Conservation (phyloP, 2,329 filamentous ascomycete species). For the Calycina marina region DNA sequence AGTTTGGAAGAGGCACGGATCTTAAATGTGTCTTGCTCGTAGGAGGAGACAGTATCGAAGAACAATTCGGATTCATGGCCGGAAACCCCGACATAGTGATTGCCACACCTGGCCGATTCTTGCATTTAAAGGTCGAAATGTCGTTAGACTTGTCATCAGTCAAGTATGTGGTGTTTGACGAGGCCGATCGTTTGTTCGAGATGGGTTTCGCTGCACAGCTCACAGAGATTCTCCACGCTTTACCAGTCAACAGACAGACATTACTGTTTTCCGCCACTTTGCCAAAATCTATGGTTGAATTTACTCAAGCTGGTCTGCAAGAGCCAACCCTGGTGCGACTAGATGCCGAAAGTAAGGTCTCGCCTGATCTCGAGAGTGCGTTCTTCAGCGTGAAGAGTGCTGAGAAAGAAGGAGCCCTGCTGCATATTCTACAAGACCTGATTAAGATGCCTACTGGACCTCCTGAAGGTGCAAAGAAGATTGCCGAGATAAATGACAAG, state of each 20-base stretch:
- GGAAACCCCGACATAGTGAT: constrained; percentile 95
- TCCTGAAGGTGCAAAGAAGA: constrained; percentile 33
- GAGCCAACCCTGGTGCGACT: constrained; percentile 82
- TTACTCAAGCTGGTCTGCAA: constrained; percentile 82
- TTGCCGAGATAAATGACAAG: constrained; percentile 31
- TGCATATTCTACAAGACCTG: constrained; percentile 80
- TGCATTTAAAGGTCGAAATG: constrained; percentile 98
- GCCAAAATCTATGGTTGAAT: constrained; percentile 88
- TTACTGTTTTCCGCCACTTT: constrained; percentile 90
- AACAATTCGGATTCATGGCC: constrained; percentile 87
- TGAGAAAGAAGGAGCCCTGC: constrained; percentile 84
- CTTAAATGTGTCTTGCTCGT: constrained; percentile 81
- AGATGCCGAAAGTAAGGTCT: constrained; percentile 91
- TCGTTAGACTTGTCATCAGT: constrained; percentile 78
- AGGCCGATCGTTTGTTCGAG: constrained; percentile 92
- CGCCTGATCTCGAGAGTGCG: constrained; percentile 84
- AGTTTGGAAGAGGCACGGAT: constrained; percentile 80
- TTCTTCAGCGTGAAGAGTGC: constrained; percentile 88
- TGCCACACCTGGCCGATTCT: constrained; percentile 86
- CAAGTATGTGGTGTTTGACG: constrained; percentile 91
- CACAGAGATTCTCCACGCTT: constrained; percentile 78
- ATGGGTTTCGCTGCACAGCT: constrained; percentile 96
- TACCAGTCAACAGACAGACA: constrained; percentile 76
- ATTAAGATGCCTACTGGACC: constrained; percentile 74
- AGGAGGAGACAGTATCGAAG: constrained; percentile 88